Conservation (phyloP, 2,329 filamentous ascomycete species). For the Plectosphaerella sp. region DNA sequence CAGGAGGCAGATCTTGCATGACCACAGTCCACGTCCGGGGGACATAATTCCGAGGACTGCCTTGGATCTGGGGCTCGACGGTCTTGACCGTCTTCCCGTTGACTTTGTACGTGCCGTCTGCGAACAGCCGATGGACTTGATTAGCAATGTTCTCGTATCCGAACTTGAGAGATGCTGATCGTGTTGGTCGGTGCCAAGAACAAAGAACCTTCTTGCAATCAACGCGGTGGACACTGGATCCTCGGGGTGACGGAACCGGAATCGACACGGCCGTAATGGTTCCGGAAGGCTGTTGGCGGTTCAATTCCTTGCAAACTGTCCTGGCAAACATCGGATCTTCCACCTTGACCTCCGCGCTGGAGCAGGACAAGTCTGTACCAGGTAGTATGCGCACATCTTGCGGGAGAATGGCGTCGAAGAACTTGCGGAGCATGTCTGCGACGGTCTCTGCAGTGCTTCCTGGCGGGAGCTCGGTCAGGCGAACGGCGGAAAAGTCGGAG, state of each 20-base stretch:
- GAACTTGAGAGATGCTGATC: conserved; percentile 24
- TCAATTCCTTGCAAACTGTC: conserved; percentile 8
- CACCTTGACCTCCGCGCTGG: conserved; percentile 16
- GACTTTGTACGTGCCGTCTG: conserved; percentile 16
- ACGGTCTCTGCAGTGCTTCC: conserved; percentile 14
- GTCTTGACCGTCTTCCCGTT: conserved; percentile 11
- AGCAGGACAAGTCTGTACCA: neutral
- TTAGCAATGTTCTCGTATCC: conserved; percentile 10
- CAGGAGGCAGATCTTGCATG: conserved; percentile 16
- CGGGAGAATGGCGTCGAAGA: conserved; percentile 12
- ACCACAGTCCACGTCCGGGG: conserved; percentile 15
- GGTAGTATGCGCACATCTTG: neutral
- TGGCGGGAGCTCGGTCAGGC: conserved; percentile 21
- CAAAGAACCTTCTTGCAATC: conserved; percentile 28
- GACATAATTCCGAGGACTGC: neutral
- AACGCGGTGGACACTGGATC: conserved; percentile 20
- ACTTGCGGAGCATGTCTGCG: conserved; percentile 11
- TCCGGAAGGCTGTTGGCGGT: neutral
- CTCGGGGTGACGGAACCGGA: conserved; percentile 14
- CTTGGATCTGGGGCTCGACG: conserved; percentile 6
- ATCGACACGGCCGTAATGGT: conserved; percentile 6
- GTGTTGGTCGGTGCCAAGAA: conserved; percentile 29
- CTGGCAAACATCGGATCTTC: conserved; percentile 21
- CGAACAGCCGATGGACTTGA: conserved; percentile 15
- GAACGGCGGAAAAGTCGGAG: conserved; percentile 31